Conservation (phyloP, 345 rosid genomes). For the Syzygium oleosum region DNA sequence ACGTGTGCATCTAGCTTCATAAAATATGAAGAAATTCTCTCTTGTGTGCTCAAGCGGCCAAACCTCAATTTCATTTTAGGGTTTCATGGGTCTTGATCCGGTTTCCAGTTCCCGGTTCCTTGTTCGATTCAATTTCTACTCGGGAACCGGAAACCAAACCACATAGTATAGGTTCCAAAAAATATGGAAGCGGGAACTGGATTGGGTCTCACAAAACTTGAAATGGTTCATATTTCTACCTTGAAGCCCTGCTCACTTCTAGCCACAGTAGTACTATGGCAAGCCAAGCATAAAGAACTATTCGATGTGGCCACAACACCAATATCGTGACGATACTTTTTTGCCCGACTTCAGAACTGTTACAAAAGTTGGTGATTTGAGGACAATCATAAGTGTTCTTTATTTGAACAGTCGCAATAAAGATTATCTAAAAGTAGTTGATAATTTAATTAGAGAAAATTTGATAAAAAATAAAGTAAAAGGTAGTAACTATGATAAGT, state of each 20-base stretch:
- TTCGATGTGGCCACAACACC: not conserved
- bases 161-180: too few relatives aligned
- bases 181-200: too few relatives aligned
- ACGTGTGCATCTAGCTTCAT: too few relatives aligned
- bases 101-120: too few relatives aligned
- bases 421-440: not conserved
- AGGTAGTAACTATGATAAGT: not conserved
- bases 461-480: not conserved
- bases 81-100: too few relatives aligned
- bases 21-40: too few relatives aligned
- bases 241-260: too few relatives aligned
- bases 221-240: too few relatives aligned
- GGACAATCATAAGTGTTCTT: not conserved
- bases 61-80: too few relatives aligned
- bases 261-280: not conserved
- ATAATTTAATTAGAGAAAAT: not conserved
- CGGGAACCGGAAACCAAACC: too few relatives aligned
- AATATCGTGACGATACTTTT: not conserved
- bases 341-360: not conserved
- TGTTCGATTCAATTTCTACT: too few relatives aligned
- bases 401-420: not conserved
- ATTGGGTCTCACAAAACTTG: too few relatives aligned
- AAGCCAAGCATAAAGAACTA: not conserved
- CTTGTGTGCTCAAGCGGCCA: not conserved
- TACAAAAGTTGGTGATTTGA: not conserved